Evolutionary conservation across 169 alveolate species (phyloP), one percentile per base, ranked within the genome.

Genomic region (Cryptosporidium parvum): DNA sequence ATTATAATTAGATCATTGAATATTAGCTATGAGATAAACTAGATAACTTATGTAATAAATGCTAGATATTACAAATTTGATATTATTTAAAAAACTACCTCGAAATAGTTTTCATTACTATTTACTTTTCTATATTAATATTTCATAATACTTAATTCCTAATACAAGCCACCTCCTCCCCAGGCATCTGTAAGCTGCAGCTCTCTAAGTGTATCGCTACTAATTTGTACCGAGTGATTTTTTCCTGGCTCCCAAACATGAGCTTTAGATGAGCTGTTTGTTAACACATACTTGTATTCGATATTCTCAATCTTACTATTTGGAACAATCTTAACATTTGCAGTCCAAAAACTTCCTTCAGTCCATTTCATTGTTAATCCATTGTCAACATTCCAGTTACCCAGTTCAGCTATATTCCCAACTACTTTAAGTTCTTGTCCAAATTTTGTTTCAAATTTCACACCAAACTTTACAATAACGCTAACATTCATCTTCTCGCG

Each of bases 131-230:
- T 56, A 56, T 23, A 9, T 42, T 9, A 56, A 6, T 56, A 56
- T 26, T 10, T 31, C 21, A 56, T 12, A 21, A n/a, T n/a, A n/a
- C 37, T 56, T 42, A 26, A n/a, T 21, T 9, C 31, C 10, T 65
- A 37, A 35, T 65, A 65, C 53, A 80, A 29, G 14, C 89, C 89
- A 18, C 89, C 89, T 7, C 89, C 89, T 44, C 89, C 89, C 89
- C 89, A 80, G 4, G 89, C 89, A 80, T 80, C 89, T 12, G 80
- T 80, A 26, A 80, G 89, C 21, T 80, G 73, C n/a, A 65, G 16
- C 18, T 65, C 75, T 23, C 75, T 61, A 23, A 73, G 29, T 18
- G 73, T 48, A 3, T 48, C 75, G 26, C 56, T 80, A 16, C 70
- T 80, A 6, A 80, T 80, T 53, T 80, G 89, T 8, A 80, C 80